Percentiles rank a stretch among this genome's conserved stretches.
Conservation (phyloP, 2,329 filamentous ascomycete species). For the Colletotrichum nymphaeae region DNA sequence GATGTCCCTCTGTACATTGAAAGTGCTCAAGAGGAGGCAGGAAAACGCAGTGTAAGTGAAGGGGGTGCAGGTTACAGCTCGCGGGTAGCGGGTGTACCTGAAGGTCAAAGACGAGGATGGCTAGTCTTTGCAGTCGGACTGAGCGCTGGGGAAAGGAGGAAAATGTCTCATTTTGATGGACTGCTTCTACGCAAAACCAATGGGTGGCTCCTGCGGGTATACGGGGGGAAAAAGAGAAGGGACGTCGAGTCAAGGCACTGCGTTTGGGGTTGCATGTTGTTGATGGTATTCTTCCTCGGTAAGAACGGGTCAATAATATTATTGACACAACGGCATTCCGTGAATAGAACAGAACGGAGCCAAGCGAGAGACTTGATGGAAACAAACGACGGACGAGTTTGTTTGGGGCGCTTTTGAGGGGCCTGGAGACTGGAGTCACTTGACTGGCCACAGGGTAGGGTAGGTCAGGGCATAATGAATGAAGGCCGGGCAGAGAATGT, state of each 20-base stretch:
- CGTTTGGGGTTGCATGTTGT: slow-evolving; percentile 19
- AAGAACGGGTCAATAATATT: slow-evolving; percentile 3
- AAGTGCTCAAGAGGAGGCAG: slow-evolving; percentile 3
- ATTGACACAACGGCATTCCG: neutral
- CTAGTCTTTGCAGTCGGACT: slow-evolving; percentile 10
- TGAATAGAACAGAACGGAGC: slow-evolving; percentile 16
- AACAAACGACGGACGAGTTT: neutral
- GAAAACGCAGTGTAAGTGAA: neutral
- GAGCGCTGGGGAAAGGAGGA: slow-evolving; percentile 23
- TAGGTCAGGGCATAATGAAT: neutral
- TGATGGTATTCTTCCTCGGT: slow-evolving; percentile 15
- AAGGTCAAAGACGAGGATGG: slow-evolving; percentile 19
- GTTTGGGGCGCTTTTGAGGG: neutral
- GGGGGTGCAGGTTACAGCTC: neutral
- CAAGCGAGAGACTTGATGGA: neutral
- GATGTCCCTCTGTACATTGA: neutral
- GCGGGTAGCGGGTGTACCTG: slow-evolving; percentile 26
- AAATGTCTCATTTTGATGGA: slow-evolving; percentile 32
- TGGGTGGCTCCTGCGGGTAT: slow-evolving; percentile 9
- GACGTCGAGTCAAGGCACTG: slow-evolving; percentile 27
- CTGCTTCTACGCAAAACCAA: slow-evolving; percentile 4
- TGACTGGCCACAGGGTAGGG: neutral
- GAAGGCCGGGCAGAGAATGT: neutral
- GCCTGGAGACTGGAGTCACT: neutral
- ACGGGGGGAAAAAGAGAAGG: neutral